Conservation (phyloP, 2,329 filamentous ascomycete genomes). For the Cryphonectria parasitica region DNA sequence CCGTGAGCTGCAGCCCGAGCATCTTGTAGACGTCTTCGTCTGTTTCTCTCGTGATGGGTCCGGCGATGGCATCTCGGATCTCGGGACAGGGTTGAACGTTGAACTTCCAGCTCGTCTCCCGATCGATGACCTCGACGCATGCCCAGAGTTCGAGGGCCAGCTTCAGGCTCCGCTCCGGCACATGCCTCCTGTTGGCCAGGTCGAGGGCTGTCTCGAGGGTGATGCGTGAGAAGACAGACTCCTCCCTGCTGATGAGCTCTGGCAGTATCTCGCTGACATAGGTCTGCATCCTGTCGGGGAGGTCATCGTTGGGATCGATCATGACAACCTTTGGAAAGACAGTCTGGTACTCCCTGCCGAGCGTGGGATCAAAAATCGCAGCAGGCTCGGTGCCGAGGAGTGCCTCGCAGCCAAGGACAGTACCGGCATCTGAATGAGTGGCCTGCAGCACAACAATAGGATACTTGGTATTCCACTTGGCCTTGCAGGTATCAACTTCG, state of each 20-base stretch:
- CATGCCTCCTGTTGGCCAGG: constrained; percentile 46
- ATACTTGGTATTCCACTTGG: constrained; percentile 52
- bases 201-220: constrained; percentile 56
- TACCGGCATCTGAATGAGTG: constrained; percentile 58
- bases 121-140: constrained; percentile 66
- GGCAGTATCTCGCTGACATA: constrained; percentile 64
- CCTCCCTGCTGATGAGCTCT: constrained; percentile 62
- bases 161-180: constrained; percentile 57
- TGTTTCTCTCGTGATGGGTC: constrained; percentile 56
- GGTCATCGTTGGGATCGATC: constrained; percentile 65
- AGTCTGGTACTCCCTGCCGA: constrained; percentile 40
- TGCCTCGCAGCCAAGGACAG: constrained; percentile 49
- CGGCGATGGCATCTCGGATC: constrained; percentile 43
- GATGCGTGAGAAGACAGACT: constrained; percentile 62
- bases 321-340: constrained; percentile 50
- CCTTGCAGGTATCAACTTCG: constrained; percentile 59
- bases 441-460: constrained; percentile 58
- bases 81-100: constrained; percentile 48
- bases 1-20: constrained; percentile 66
- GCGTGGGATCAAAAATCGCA: constrained; percentile 40
- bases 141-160: constrained; percentile 68
- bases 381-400: constrained; percentile 43
- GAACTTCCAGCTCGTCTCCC: constrained; percentile 65
- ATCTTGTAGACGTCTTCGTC: constrained; percentile 63
- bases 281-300: constrained; percentile 60